Evolutionary conservation across 306 rosid genomes (phyloP).

Genomic region (Cucurbita moschata): DNA sequence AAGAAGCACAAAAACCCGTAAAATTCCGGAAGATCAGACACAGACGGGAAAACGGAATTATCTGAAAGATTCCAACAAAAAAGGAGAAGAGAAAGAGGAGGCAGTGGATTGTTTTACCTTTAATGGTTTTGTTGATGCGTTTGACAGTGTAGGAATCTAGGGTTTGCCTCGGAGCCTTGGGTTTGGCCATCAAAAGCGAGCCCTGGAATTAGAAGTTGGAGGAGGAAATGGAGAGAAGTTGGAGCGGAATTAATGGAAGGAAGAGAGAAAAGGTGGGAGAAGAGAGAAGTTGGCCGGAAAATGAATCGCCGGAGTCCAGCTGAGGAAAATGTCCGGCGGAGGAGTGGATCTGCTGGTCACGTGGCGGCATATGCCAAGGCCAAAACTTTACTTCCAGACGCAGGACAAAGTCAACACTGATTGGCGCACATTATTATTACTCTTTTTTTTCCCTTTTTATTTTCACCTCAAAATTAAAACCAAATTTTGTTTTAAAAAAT

Average conservation of each 20-base stretch:
- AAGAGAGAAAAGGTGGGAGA: not conserved
- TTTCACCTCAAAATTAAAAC: no score
- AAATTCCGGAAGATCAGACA: not conserved
- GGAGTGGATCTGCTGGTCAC: no score
- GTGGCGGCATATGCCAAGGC: no score
- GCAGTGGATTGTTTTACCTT: slow-evolving; percentile 25
- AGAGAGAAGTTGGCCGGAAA: not conserved
- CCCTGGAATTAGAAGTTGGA: not conserved
- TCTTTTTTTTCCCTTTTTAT: no score
- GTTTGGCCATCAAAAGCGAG: slow-evolving; percentile 55
- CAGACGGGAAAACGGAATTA: not conserved
- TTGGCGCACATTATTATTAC: no score
- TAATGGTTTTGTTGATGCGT: slow-evolving; percentile 56
- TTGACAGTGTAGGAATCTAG: slow-evolving; percentile 90
- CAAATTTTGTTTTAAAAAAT: no score
- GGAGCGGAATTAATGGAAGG: not conserved
- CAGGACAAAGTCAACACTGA: no score
- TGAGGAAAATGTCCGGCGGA: no score
- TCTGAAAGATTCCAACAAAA: not conserved
- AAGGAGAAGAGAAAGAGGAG: not conserved
- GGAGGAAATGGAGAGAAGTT: not conserved
- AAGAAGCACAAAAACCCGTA: not conserved
- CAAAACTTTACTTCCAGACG: no score
- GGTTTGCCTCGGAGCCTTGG: slow-evolving; percentile 77
- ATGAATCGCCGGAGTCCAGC: no score